Evolutionary conservation across 768 basidiomycete species (phyloP), one percentile per base, ranked within the genome.

Genomic region (Suillus decipiens): DNA sequence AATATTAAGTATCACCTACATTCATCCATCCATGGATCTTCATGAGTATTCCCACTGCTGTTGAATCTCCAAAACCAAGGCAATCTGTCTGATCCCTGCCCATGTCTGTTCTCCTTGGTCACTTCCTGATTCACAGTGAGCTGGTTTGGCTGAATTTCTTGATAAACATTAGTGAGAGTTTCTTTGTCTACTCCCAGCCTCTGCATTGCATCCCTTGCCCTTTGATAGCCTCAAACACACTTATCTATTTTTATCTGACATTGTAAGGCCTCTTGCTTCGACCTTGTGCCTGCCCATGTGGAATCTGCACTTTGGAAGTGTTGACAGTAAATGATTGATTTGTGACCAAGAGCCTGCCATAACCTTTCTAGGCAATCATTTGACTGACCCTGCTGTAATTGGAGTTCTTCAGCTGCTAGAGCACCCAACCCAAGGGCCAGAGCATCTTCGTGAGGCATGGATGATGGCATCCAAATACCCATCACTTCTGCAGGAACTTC

Each of bases 401-500:
- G 37, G n/a, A 59, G 24, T 37, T 63, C 56, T 39, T 63, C n/a
- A n/a, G n/a, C n/a, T 34, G 17, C 37, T 31, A 63, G 61, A 17
- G 42, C 34, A 24, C 58, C 31, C 24, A 63, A 43, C 4, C 61
- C 54, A 45, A 45, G 39, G 19, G 41, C 45, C n/a, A 31, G 24
- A 22, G 55, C 42, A 17, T 59, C 17, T 7, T 41, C 4, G n/a
- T 24, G 28, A 33, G 33, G 41, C 31, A 59, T 59, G 39, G 24
- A 59, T 31, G 57, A 63, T 15, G 62, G 57, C 33, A 63, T 50
- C 43, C 62, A 63, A 42, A 63, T 48, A 15, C 62, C 55, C 62
- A 59, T 63, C 12, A 43, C 11, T 34, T 59, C 62, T 59, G 41
- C 58, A 42, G n/a, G 5, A 37, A 41, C 45, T 47, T 47, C n/a